Evolutionary conservation across 306 rosid genomes (phyloP).

Genomic region (Quercus glauca): DNA sequence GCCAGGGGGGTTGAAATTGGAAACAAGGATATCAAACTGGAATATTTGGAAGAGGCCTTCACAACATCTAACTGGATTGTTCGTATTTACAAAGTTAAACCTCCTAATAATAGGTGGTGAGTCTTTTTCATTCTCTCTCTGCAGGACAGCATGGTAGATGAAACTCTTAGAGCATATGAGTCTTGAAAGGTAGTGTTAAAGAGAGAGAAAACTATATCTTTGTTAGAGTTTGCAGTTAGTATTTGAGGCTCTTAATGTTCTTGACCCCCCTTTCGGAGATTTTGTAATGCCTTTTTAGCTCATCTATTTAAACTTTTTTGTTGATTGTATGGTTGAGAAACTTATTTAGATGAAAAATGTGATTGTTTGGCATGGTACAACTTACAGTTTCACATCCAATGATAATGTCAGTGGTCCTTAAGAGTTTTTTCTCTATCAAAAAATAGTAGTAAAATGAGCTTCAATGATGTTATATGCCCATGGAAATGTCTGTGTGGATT

Average conservation of each 20-base stretch:
- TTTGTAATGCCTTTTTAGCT: neutral
- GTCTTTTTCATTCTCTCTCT: neutral
- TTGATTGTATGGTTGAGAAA: neutral
- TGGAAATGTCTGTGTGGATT: neutral
- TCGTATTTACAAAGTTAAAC: constrained; percentile 98
- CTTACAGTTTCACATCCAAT: neutral
- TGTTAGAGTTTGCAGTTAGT: neutral
- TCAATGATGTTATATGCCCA: neutral
- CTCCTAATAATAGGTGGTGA: constrained; percentile 96
- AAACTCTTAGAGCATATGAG: constrained; percentile 17
- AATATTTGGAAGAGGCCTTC: constrained; percentile 95
- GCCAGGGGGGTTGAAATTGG: constrained; percentile 99
- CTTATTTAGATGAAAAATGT: neutral
- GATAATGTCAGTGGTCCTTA: neutral
- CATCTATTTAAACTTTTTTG: neutral
- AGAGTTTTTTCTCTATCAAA: neutral
- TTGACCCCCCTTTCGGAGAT: neutral
- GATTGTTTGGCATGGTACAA: neutral
- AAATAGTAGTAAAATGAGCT: neutral
- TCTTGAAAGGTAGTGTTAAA: neutral
- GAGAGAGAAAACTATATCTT: neutral
- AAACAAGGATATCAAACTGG: constrained; percentile 90
- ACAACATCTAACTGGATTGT: constrained; percentile 98
- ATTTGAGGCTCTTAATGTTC: neutral
- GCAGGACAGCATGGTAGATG: constrained; percentile 12